Conservation (phyloP, 2,329 filamentous ascomycete genomes). For the Fusarium neocosmosporiellum region DNA sequence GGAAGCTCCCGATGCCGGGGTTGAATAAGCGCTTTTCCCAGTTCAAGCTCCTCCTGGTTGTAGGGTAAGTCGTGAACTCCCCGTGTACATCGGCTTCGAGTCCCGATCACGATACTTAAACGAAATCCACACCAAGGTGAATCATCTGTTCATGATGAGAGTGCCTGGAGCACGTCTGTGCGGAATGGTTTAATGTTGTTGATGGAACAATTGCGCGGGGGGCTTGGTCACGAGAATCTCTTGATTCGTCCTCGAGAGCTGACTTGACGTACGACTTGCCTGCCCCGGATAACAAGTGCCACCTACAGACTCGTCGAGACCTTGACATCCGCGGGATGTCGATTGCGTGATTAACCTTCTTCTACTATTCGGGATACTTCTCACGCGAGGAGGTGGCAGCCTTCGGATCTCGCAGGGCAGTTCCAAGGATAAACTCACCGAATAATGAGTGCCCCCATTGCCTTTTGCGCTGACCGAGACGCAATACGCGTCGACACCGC, state of each 20-base stretch:
- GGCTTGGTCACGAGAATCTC: neutral
- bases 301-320: neutral
- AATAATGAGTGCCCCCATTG: neutral
- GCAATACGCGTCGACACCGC: neutral
- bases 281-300: neutral
- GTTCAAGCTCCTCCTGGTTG: neutral
- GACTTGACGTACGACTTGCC: slow-evolving; percentile 16
- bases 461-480: neutral
- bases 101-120: neutral
- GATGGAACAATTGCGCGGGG: neutral
- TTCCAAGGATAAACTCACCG: neutral
- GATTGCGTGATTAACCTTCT: slow-evolving; percentile 36
- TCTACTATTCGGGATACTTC: slow-evolving; percentile 15
- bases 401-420: slow-evolving; percentile 35
- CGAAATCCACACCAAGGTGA: neutral
- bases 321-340: slow-evolving; percentile 13
- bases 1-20: slow-evolving; percentile 18
- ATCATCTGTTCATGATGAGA: neutral
- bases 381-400: slow-evolving; percentile 14
- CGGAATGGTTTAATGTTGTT: neutral
- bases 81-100: neutral
- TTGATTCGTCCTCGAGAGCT: neutral
- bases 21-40: neutral
- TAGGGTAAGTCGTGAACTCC: slow-evolving; percentile 11
- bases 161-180: neutral